A percentile compares a stretch with the other conserved stretches of the same genome.
Evolutionary conservation across 163 green algal genomes (phyloP).

Genomic region (Scenedesmus sp.): DNA sequence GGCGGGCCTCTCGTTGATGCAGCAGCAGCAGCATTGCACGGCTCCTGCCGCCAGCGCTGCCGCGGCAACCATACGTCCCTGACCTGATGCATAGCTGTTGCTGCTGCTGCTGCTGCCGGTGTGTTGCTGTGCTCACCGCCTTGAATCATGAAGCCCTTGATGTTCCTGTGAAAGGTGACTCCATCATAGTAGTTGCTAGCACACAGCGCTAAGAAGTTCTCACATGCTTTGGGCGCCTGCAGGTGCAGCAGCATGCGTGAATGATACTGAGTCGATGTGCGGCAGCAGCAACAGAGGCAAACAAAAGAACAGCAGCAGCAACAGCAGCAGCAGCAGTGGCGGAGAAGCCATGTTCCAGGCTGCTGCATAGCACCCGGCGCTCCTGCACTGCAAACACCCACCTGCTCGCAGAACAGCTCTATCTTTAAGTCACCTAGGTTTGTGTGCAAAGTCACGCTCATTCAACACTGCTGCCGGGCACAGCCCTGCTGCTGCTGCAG

Average conservation of each 20-base stretch:
- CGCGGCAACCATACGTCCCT: neutral
- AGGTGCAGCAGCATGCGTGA: neutral
- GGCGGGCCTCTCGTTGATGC: neutral
- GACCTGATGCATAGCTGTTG: no score
- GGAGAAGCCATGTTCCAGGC: neutral
- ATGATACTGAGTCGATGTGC: no score
- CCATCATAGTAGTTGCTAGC: slow-evolving; percentile 93
- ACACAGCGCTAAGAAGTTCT: slow-evolving; percentile 97
- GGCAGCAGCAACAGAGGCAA: neutral
- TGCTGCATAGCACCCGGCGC: neutral
- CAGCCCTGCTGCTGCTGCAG: neutral
- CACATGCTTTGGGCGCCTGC: slow-evolving; percentile 74
- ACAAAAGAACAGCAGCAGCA: neutral
- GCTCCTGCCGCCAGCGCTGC: neutral
- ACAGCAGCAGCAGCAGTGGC: neutral
- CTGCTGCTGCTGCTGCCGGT: neutral
- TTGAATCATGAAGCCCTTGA: slow-evolving; percentile 96
- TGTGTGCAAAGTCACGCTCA: slow-evolving; percentile 93
- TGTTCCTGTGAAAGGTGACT: slow-evolving; percentile 95
- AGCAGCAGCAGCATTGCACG: neutral
- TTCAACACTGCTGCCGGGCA: neutral
- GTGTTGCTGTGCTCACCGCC: slow-evolving; percentile 58
- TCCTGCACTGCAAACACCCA: slow-evolving; percentile 29
- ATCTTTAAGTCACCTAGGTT: slow-evolving; percentile 95
- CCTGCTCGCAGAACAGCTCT: slow-evolving; percentile 96